phyloP scores from a whole-genome alignment of 306 rosid genomes.

The Citrullus colocynthis region DNA sequence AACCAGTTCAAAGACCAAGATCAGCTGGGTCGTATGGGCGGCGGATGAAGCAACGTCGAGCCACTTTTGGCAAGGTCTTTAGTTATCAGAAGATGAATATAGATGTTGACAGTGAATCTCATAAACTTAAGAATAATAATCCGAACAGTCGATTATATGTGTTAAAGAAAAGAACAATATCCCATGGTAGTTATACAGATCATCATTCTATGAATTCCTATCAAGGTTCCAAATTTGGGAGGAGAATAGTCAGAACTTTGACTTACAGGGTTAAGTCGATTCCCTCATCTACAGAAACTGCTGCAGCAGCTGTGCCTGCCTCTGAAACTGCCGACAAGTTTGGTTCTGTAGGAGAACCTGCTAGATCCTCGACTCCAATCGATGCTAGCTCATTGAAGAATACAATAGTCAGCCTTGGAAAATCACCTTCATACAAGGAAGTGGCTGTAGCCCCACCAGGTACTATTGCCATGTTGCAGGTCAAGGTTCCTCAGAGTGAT shows the following conservation, averaged over 20 bases:
- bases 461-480: constrained; percentile 57
- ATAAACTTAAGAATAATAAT: constrained; percentile 32
- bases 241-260: constrained; percentile 59
- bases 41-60: constrained; percentile 70
- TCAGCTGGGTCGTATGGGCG: constrained; percentile 65
- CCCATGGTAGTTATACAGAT: constrained; percentile 58
- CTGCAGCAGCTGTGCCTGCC: constrained; percentile 20
- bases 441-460: constrained; percentile 99
- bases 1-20: constrained; percentile 94
- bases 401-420: constrained; percentile 63
- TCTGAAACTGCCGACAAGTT: constrained; percentile 24
- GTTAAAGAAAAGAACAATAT: constrained; percentile 55
- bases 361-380: constrained; percentile 20
- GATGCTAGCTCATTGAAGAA: constrained; percentile 44
- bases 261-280: constrained; percentile 81
- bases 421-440: constrained; percentile 97
- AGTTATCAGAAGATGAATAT: constrained; percentile 67
- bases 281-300: constrained; percentile 37
- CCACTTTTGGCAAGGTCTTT: constrained; percentile 63
- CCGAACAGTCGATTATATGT: constrained; percentile 56
- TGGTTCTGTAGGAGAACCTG: constrained; percentile 31
- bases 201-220: constrained; percentile 39
- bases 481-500: constrained; percentile 40
- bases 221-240: constrained; percentile 76
- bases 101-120: constrained; percentile 37